Percentiles rank a stretch among this genome's conserved stretches.
Conservation (phyloP, 1,284 basidiomycete genomes). For the Fomitopsis betulina region DNA sequence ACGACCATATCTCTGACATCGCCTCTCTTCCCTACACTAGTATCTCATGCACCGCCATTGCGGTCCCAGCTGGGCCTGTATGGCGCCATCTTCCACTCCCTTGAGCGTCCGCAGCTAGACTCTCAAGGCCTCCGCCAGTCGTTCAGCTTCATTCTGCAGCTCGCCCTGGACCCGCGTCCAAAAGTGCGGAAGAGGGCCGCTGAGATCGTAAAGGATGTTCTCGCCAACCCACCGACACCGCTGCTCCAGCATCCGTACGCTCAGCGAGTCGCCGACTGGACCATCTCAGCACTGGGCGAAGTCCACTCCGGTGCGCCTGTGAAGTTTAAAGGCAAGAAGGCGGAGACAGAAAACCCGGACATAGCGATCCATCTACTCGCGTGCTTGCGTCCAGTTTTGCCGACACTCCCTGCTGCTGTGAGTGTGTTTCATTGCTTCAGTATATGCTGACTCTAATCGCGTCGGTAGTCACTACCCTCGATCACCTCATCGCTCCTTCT, state of each 20-base stretch:
- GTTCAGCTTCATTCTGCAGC: constrained; percentile 75
- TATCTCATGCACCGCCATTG: constrained; percentile 62
- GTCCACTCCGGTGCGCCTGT: constrained; percentile 58
- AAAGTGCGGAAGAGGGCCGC: constrained; percentile 93
- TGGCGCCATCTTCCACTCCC: constrained; percentile 56
- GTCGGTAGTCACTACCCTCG: constrained; percentile 58
- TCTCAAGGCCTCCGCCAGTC: constrained; percentile 66
- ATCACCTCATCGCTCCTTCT: constrained; percentile 70
- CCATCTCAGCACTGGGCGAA: constrained; percentile 62
- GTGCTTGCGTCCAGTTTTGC: constrained; percentile 61
- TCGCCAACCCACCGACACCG: constrained; percentile 73
- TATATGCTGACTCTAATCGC: constrained; percentile 4
- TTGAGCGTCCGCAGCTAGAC: constrained; percentile 72
- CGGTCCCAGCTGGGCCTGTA: constrained; percentile 77
- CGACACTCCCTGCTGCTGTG: constrained; percentile 63
- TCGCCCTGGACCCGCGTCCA: constrained; percentile 85
- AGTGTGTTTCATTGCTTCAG: constrained; percentile 28
- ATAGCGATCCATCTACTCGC: constrained; percentile 80
- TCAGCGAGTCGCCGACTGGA: constrained; percentile 77
- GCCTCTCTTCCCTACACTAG: constrained; percentile 70
- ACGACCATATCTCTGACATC: constrained; percentile 68
- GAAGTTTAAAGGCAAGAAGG: constrained; percentile 60
- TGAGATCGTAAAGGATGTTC: constrained; percentile 77
- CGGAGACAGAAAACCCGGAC: constrained; percentile 62
- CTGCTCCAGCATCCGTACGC: constrained; percentile 82